Conservation (phyloP, 495 filamentous ascomycete species). For the Penicillium robsamsonii region DNA sequence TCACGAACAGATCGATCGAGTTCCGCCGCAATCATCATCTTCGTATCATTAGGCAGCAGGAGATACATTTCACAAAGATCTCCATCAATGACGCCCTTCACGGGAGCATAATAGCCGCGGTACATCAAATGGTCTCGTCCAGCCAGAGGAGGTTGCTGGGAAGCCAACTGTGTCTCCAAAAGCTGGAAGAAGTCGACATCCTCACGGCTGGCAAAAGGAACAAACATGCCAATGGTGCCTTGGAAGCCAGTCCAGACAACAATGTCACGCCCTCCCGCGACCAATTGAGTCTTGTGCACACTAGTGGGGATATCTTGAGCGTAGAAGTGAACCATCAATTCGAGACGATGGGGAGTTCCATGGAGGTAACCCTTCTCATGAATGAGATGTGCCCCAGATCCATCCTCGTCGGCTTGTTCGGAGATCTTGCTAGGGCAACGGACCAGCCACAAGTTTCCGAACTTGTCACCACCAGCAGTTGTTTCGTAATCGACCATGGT, state of each 20-base stretch:
- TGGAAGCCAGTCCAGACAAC: conserved; percentile 92
- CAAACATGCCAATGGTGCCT: conserved; percentile 86
- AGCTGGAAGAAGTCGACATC: conserved; percentile 98
- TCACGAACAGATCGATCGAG: conserved; percentile 86
- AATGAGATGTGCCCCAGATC: conserved; percentile 80
- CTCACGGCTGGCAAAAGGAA: conserved; percentile 85
- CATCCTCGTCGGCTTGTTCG: conserved; percentile 88
- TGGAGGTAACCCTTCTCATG: conserved; percentile 87
- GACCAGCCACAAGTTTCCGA: conserved; percentile 92
- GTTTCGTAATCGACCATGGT: conserved; percentile 98
- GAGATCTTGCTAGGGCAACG: conserved; percentile 83
- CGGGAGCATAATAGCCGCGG: conserved; percentile 92
- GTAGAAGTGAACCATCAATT: conserved; percentile 83
- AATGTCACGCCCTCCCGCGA: conserved; percentile 87
- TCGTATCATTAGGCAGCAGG: conserved; percentile 76
- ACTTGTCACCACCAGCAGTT: conserved; percentile 92
- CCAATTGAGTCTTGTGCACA: conserved; percentile 83
- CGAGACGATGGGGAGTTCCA: conserved; percentile 79
- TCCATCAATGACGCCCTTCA: conserved; percentile 97
- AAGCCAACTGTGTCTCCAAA: conserved; percentile 79
- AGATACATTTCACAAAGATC: conserved; percentile 93
- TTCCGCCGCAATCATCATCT: conserved; percentile 91
- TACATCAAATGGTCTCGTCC: conserved; percentile 95
- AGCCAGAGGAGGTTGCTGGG: conserved; percentile 79
- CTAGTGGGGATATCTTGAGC: conserved; percentile 89